phyloP scores from a whole-genome alignment of 768 basidiomycete species.

The Multifurca ochricompacta region DNA sequence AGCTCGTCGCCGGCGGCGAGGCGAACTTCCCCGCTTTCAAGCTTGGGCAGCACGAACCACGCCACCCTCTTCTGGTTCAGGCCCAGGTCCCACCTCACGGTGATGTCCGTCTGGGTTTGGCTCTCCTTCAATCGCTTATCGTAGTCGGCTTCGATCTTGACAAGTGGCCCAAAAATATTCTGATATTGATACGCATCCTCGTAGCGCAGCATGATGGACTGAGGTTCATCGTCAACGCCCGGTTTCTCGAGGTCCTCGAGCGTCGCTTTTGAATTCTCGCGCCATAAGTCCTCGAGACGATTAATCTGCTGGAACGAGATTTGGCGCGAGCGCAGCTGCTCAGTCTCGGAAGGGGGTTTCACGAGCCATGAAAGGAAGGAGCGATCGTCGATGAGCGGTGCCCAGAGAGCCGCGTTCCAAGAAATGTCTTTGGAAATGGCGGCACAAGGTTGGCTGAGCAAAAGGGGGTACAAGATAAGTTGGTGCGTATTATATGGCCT shows the following conservation, averaged over 20 bases:
- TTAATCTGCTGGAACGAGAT: conserved; percentile 97
- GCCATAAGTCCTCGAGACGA: conserved; percentile 95
- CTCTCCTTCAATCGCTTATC: conserved; percentile 97
- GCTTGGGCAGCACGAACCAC: conserved; percentile 93
- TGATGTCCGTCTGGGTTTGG: conserved; percentile 96
- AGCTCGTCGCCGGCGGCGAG: conserved; percentile 96
- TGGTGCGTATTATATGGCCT: not conserved
- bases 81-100: conserved; percentile 95
- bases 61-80: conserved; percentile 99
- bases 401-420: conserved; percentile 98
- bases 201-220: conserved; percentile 82
- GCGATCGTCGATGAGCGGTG: conserved; percentile 95
- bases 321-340: conserved; percentile 92
- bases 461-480: not conserved
- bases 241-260: conserved; percentile 96
- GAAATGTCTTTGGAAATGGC: conserved; percentile 96
- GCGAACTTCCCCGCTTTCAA: conserved; percentile 96
- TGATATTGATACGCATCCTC: conserved; percentile 99
- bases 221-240: conserved; percentile 96
- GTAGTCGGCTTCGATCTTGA: conserved; percentile 99
- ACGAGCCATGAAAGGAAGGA: conserved; percentile 99
- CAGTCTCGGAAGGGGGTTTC: conserved; percentile 92
- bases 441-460: conserved; percentile 87
- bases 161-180: conserved; percentile 97
- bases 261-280: conserved; percentile 90